These are phyloP conservation scores for Hydnum rufescens DNA, from an alignment of 768 basidiomycete genomes.

Conservation along the genomic window DNA sequence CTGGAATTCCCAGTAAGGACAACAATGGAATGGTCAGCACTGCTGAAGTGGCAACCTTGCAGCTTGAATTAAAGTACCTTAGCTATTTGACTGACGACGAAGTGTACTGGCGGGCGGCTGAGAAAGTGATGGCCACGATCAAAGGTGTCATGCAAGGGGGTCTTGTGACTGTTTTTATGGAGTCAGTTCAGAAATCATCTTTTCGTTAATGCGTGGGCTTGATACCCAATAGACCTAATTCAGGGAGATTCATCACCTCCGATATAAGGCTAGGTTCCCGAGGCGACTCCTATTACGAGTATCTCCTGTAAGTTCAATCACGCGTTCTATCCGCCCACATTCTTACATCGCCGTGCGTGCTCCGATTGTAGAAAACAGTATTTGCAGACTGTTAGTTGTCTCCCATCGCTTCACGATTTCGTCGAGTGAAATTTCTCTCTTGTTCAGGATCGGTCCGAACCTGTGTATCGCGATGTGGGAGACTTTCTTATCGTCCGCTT, in stretches of 20 bases:
- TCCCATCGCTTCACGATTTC: background rate
- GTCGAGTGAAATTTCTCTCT: background rate
- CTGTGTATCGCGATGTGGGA: constrained; percentile 53
- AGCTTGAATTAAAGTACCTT: constrained; percentile 85
- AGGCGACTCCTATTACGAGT: constrained; percentile 90
- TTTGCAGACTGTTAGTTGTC: constrained; percentile 47
- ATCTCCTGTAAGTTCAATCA: constrained; percentile 40
- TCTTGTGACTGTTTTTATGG: constrained; percentile 68
- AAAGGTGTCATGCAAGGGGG: constrained; percentile 46
- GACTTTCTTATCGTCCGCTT: background rate
- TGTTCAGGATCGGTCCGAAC: constrained; percentile 41
- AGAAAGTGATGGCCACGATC: constrained; percentile 57
- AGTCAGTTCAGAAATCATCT: constrained; percentile 26
- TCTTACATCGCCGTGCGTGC: background rate
- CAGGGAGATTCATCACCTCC: constrained; percentile 37
- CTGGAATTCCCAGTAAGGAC: constrained; percentile 40
- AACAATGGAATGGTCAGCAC: constrained; percentile 48
- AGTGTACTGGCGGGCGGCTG: constrained; percentile 62
- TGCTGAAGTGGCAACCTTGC: constrained; percentile 74
- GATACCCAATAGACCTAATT: constrained; percentile 22
- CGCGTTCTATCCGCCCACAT: too few relatives aligned
- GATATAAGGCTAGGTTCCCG: constrained; percentile 79
- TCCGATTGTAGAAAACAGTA: constrained; percentile 39
- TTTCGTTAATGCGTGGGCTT: background rate
- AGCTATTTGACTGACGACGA: constrained; percentile 56